Conservation (phyloP, 2,329 filamentous ascomycete genomes). For the Ophiocordyceps sinensis region DNA sequence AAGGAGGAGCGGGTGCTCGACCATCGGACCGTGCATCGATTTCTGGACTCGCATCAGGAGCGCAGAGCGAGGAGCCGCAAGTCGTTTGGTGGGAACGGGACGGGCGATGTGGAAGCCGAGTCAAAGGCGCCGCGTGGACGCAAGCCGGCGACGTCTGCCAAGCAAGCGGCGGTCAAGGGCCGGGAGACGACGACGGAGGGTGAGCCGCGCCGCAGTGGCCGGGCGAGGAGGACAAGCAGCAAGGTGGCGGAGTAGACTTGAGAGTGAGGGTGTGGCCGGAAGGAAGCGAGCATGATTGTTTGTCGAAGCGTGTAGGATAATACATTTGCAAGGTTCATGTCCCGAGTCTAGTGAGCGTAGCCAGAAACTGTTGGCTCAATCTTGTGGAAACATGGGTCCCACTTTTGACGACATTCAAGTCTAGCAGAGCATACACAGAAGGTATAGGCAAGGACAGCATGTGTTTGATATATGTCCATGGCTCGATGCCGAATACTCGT, state of each 20-base stretch:
- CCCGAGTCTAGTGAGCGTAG: too few relatives aligned
- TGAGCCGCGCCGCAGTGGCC: slow-evolving; percentile 18
- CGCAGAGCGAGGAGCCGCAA: slow-evolving; percentile 32
- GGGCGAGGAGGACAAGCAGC: slow-evolving; percentile 19
- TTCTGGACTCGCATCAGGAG: slow-evolving; percentile 59
- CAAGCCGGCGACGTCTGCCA: neutral
- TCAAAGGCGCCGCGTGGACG: slow-evolving; percentile 1
- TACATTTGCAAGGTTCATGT: too few relatives aligned
- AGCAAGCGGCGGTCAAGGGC: neutral
- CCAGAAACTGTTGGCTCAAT: too few relatives aligned
- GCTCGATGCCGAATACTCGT: too few relatives aligned
- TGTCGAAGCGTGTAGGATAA: too few relatives aligned
- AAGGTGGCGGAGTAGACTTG: slow-evolving; percentile 6
- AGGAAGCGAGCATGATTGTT: too few relatives aligned
- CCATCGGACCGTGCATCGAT: slow-evolving; percentile 77
- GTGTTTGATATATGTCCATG: too few relatives aligned
- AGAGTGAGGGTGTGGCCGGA: too few relatives aligned
- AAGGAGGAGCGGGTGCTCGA: slow-evolving; percentile 61
- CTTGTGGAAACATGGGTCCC: too few relatives aligned
- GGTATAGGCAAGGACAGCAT: too few relatives aligned
- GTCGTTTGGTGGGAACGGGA: neutral
- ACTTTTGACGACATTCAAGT: too few relatives aligned
- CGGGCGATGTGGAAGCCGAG: neutral
- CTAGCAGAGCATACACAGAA: too few relatives aligned
- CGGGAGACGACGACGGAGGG: neutral